A percentile compares a stretch with the other conserved stretches of the same genome.
Conservation (phyloP, 768 basidiomycete genomes). For the Leccinum rimulosum region DNA sequence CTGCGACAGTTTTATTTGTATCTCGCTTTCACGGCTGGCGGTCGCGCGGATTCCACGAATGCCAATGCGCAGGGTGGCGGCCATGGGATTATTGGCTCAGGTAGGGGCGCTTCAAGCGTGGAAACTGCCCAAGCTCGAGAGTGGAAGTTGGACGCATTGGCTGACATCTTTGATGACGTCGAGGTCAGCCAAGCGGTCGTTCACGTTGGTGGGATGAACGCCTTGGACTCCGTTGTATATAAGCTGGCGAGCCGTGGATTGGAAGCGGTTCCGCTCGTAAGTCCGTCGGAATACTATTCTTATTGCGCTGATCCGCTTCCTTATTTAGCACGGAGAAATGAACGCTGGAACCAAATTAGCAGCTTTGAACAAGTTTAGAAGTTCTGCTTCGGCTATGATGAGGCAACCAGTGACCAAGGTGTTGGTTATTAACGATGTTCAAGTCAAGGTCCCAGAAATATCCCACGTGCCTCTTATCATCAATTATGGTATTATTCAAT, state of each 20-base stretch:
- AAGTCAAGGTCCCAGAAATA: conserved; percentile 86
- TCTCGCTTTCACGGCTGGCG: conserved; percentile 88
- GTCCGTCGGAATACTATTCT: conserved; percentile 29
- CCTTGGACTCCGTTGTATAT: conserved; percentile 86
- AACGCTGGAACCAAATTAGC: conserved; percentile 77
- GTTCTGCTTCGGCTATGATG: conserved; percentile 50
- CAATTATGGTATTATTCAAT: conserved; percentile 71
- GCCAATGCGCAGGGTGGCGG: conserved; percentile 49
- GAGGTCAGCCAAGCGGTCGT: conserved; percentile 80
- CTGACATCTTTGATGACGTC: conserved; percentile 86
- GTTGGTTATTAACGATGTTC: conserved; percentile 91
- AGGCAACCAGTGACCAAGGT: conserved; percentile 69
- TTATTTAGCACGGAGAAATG: conserved; percentile 85
- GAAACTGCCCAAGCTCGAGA: conserved; percentile 85
- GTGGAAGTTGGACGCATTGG: conserved; percentile 92
- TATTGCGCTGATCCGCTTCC: conserved; percentile 12
- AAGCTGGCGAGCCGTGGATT: conserved; percentile 83
- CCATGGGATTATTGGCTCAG: conserved; percentile 90
- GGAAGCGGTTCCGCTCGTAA: conserved; percentile 85
- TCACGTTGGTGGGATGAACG: conserved; percentile 84
- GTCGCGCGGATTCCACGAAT: conserved; percentile 55
- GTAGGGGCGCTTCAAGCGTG: conserved; percentile 76
- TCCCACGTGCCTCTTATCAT: conserved; percentile 90
- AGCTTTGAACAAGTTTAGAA: conserved; percentile 82
- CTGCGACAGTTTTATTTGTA: conserved; percentile 96